Base-by-base conservation (phyloP, 2,329 filamentous ascomycete genomes). In the Coniochaeta sp. region DNA sequence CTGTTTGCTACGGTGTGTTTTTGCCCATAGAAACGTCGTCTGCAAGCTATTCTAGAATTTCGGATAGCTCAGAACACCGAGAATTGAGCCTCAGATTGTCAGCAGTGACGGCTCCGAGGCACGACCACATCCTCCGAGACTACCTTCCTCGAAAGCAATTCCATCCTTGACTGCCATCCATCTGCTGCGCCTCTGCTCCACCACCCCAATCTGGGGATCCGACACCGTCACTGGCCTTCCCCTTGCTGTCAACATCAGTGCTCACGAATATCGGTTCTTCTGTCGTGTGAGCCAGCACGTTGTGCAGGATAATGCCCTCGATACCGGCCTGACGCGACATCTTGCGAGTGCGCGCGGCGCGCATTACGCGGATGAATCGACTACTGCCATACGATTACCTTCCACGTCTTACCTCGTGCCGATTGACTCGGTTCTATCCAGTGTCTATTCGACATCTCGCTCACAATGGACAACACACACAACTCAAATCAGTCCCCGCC, bases 401-500 rank as follows among this genome's bases (percentile, higher is more conserved):
- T 34, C 6, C 38, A 40, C 38, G 5, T 40, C 16, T 40, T 5
- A 26, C 32, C 2, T 26, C 26, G 26, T 26, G 26, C 54, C 54
- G 6, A 36, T 38, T 16, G 4, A 36, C 32, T 16, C n/a, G 3
- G 7, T 28, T 34, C 26, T 32, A 10, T 34, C 6, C n/a, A 34
- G n/a, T 3, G 9, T 34, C 54, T 55, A n/a, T 32, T n/a, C 50
- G 42, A 52, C 38, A 44, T 24, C 60, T 55, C 56, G 30, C 47
- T 55, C 62, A 64, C 59, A 40, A 68, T 68, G 65, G 62, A 62
- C 62, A 59, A 64, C 47, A 65, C 57, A 19, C 65, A 57, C 55
- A 40, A 44, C 65, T 59, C 73, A 77, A 56, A 56, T 63, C 75
- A 77, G 65, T 74, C 75, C 63, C 71, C 73, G 40, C 65, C 68